phyloP scores from a whole-genome alignment of 768 basidiomycete genomes.

The Xanthoconium stramineum region DNA sequence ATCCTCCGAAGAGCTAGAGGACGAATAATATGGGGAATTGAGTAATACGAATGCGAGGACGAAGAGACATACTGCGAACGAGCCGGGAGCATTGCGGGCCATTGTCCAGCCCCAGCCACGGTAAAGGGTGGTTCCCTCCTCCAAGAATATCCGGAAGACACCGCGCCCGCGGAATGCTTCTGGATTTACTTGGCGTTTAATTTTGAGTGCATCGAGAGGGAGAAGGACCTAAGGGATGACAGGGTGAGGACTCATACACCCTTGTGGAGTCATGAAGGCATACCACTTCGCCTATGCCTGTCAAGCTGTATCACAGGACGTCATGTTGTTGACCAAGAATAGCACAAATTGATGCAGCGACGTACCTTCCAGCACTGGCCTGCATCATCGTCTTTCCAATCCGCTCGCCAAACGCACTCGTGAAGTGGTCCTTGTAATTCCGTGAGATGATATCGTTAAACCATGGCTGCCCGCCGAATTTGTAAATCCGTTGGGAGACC shows the following conservation, averaged over 20 bases:
- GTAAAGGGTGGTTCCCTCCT: conserved; percentile 91
- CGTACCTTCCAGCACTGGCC: conserved; percentile 88
- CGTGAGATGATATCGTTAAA: conserved; percentile 89
- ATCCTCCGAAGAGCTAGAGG: conserved; percentile 94
- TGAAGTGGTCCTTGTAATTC: conserved; percentile 80
- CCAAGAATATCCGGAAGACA: conserved; percentile 81
- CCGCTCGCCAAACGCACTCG: conserved; percentile 84
- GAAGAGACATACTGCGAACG: conserved; percentile 74
- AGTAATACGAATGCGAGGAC: not conserved
- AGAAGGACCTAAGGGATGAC: conserved; percentile 67
- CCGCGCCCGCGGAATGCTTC: conserved; percentile 97
- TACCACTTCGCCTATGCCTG: conserved; percentile 93
- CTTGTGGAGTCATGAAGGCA: conserved; percentile 12
- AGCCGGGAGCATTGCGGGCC: conserved; percentile 94
- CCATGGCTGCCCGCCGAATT: conserved; percentile 98
- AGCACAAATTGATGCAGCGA: not conserved
- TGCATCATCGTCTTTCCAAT: conserved; percentile 96
- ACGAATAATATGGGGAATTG: not conserved
- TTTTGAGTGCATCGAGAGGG: conserved; percentile 94
- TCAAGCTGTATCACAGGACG: conserved; percentile 42
- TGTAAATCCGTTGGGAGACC: conserved; percentile 89
- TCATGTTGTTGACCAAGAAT: not conserved
- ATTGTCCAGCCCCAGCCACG: conserved; percentile 99
- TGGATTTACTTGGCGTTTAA: conserved; percentile 97
- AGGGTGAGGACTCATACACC: not conserved